phyloP scores from a whole-genome alignment of 2,329 filamentous ascomycete genomes.

The Pseudogymnoascus verrucosus region DNA sequence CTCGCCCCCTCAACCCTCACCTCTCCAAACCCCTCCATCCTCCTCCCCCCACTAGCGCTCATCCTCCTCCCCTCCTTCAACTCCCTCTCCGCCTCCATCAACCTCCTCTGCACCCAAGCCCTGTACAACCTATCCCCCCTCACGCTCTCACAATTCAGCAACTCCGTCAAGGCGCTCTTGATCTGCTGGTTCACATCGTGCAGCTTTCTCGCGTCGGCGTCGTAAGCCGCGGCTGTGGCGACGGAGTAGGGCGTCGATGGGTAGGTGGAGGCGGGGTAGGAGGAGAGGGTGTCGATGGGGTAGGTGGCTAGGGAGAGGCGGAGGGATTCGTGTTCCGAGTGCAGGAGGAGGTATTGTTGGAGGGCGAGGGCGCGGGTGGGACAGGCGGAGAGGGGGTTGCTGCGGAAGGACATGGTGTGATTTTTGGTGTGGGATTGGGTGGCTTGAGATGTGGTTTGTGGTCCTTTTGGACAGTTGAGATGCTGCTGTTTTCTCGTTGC shows the following conservation, averaged over 20 bases:
- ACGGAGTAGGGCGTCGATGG: not conserved
- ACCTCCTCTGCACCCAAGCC: slow-evolving; percentile 41
- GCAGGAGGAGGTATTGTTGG: slow-evolving; percentile 29
- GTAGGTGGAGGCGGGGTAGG: slow-evolving; percentile 4
- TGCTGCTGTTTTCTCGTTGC: not conserved
- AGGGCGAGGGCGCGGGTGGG: slow-evolving; percentile 27
- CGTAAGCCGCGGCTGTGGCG: not conserved
- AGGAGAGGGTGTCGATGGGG: slow-evolving; percentile 11
- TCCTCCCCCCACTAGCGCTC: slow-evolving; percentile 20
- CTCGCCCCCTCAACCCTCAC: not conserved
- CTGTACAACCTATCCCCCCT: slow-evolving; percentile 38
- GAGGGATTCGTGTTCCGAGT: slow-evolving; percentile 28
- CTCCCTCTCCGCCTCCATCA: slow-evolving; percentile 47
- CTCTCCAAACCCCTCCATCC: slow-evolving; percentile 13
- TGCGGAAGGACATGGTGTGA: slow-evolving; percentile 12
- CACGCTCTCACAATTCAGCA: slow-evolving; percentile 45
- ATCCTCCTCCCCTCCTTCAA: slow-evolving; percentile 23
- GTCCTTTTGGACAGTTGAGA: not conserved
- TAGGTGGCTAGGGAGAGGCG: slow-evolving; percentile 24
- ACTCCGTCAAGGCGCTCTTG: slow-evolving; percentile 44
- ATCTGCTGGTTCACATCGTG: slow-evolving; percentile 43
- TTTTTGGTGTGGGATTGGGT: not conserved
- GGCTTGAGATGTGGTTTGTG: not conserved
- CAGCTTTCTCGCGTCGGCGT: slow-evolving; percentile 28
- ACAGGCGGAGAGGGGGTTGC: slow-evolving; percentile 18